Percentiles rank a stretch among this genome's conserved stretches.
These are phyloP conservation scores for Aspergillus biplanus DNA, from an alignment of 495 filamentous ascomycete genomes.

Conservation along the genomic window DNA sequence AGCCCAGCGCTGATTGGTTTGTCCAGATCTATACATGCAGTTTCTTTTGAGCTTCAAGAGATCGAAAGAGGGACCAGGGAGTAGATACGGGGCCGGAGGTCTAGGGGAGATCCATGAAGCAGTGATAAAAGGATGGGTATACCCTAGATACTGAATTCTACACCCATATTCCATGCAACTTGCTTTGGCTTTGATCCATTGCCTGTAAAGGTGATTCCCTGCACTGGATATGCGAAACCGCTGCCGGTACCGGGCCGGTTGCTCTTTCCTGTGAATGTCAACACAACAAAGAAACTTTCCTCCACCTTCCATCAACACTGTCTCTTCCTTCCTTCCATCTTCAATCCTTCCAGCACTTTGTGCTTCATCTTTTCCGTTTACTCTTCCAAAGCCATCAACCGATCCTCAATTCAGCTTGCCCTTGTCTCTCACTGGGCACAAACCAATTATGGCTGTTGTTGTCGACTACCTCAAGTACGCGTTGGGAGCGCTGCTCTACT, in stretches of 20 bases:
- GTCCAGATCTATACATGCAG: neutral
- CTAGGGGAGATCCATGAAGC: no score
- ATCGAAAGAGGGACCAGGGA: neutral
- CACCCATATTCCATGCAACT: no score
- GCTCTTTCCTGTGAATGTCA: constrained; percentile 16
- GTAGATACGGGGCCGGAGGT: constrained; percentile 19
- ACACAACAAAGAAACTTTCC: neutral
- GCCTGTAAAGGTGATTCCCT: no score
- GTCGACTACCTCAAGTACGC: constrained; percentile 30
- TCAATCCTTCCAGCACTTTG: constrained; percentile 5
- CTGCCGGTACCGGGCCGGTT: constrained; percentile 33
- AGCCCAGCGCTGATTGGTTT: neutral
- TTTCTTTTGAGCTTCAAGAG: neutral
- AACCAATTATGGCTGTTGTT: constrained; percentile 17
- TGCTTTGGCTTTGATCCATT: no score
- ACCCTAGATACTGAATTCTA: no score
- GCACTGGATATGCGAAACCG: neutral
- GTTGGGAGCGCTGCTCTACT: constrained; percentile 29
- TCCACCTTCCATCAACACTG: constrained; percentile 8
- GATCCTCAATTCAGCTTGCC: neutral
- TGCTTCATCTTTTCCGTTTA: neutral
- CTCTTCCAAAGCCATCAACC: neutral
- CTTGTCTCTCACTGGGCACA: neutral
- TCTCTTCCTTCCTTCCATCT: constrained; percentile 1
- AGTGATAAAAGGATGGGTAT: no score